phyloP scores from a whole-genome alignment of 2,329 filamentous ascomycete species.

The Byssoonygena ceratinophila region DNA sequence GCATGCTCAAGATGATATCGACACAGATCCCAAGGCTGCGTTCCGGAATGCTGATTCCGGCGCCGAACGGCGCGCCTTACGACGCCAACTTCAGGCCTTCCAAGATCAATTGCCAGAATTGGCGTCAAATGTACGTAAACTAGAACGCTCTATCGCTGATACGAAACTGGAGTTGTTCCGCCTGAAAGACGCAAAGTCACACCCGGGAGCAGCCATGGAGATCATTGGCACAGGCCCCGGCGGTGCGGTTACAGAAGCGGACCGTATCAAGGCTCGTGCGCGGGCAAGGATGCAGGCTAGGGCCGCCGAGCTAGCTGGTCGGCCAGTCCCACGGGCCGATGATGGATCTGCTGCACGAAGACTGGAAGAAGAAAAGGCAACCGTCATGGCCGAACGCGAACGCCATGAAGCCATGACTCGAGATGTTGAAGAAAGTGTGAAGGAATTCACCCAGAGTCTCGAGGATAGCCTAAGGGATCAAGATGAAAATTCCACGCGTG shows the following conservation, averaged over 20 bases:
- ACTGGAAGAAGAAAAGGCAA: constrained; percentile 76
- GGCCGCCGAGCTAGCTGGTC: constrained; percentile 81
- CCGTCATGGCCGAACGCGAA: constrained; percentile 73
- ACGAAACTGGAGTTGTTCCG: constrained; percentile 87
- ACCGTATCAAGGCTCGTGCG: constrained; percentile 85
- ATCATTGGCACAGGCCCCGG: constrained; percentile 91
- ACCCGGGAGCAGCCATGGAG: constrained; percentile 66
- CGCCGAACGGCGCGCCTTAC: constrained; percentile 73
- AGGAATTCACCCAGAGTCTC: constrained; percentile 72
- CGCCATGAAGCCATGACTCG: constrained; percentile 93
- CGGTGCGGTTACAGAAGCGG: constrained; percentile 79
- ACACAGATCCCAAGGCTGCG: constrained; percentile 70
- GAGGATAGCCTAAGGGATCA: constrained; percentile 82
- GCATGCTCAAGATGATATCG: constrained; percentile 87
- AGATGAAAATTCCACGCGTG: constrained; percentile 60
- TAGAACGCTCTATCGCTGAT: constrained; percentile 87
- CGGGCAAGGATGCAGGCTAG: constrained; percentile 99
- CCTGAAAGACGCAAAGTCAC: constrained; percentile 80
- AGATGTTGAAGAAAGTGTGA: constrained; percentile 92
- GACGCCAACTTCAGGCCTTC: constrained; percentile 76
- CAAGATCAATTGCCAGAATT: constrained; percentile 85
- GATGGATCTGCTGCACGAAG: constrained; percentile 71
- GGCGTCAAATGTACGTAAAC: constrained; percentile 80
- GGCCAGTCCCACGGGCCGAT: constrained; percentile 58
- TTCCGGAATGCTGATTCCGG: constrained; percentile 66